Conservation (phyloP, 495 filamentous ascomycete genomes). For the Letharia lupina region DNA sequence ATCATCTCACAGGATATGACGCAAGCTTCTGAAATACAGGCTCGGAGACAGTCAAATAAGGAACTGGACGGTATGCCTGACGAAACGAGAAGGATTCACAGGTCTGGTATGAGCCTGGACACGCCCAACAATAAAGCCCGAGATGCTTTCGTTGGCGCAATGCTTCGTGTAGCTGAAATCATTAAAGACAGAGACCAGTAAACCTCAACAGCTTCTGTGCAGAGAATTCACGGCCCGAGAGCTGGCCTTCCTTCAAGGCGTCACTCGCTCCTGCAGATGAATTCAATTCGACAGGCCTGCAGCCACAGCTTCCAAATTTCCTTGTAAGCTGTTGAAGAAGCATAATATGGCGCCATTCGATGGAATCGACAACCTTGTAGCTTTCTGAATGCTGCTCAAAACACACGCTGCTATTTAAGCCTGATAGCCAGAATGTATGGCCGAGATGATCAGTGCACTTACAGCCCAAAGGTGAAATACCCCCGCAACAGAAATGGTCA, state of each 20-base stretch:
- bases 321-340: not conserved
- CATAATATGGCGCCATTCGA: not conserved
- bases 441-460: not conserved
- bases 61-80: not conserved
- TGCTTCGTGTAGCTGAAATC: not conserved
- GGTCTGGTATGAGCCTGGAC: not conserved
- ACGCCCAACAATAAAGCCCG: not conserved
- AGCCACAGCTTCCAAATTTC: not conserved
- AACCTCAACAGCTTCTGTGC: not conserved
- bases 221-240: not conserved
- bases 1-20: not conserved
- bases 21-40: not conserved
- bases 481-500: not conserved
- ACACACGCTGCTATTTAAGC: not conserved
- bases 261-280: not conserved
- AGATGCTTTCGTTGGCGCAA: not conserved
- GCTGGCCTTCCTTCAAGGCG: not conserved
- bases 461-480: not conserved
- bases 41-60: not conserved
- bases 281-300: not conserved
- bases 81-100: not conserved
- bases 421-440: not conserved
- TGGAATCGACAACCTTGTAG: not conserved
- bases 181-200: not conserved
- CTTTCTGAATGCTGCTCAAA: not conserved